Percentiles rank a stretch among this genome's conserved stretches.
These are phyloP conservation scores for Pseudohalonectria lignicola DNA, from an alignment of 2,329 filamentous ascomycete genomes.

Conservation along the genomic window DNA sequence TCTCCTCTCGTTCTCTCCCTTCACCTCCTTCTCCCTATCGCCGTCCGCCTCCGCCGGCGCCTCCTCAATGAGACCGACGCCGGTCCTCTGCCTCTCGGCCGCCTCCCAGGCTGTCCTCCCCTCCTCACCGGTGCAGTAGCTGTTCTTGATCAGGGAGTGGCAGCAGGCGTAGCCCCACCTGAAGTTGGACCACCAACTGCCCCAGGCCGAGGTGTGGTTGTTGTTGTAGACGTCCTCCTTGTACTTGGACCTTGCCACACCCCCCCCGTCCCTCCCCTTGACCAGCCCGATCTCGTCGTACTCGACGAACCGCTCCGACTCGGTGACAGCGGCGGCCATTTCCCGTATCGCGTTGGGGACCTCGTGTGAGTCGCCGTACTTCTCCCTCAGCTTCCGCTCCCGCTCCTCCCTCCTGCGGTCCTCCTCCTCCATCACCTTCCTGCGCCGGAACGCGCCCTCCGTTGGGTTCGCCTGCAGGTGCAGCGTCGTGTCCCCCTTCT, in stretches of 20 bases:
- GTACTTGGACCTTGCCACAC: conserved; percentile 83
- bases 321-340: conserved; percentile 48
- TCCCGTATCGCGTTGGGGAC: conserved; percentile 50
- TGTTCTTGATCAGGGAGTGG: conserved; percentile 88
- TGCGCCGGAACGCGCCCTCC: conserved; percentile 73
- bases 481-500: conserved; percentile 62
- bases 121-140: conserved; percentile 90
- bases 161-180: conserved; percentile 95
- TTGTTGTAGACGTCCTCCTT: conserved; percentile 76
- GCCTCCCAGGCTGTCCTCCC: conserved; percentile 74
- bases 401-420: conserved; percentile 57
- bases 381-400: conserved; percentile 62
- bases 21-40: background rate
- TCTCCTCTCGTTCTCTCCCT: conserved; percentile 1
- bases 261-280: conserved; percentile 72
- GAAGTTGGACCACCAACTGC: conserved; percentile 95
- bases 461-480: conserved; percentile 97
- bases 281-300: conserved; percentile 86
- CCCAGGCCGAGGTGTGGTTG: conserved; percentile 90
- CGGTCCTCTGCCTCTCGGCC: conserved; percentile 50
- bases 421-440: conserved; percentile 66
- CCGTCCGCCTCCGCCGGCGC: background rate
- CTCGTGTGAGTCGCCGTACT: conserved; percentile 53
- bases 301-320: conserved; percentile 82
- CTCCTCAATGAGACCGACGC: conserved; percentile 14